Evolutionary conservation across 2,329 filamentous ascomycete genomes (phyloP).

Genomic region (Phyllosticta paracitricarpa): DNA sequence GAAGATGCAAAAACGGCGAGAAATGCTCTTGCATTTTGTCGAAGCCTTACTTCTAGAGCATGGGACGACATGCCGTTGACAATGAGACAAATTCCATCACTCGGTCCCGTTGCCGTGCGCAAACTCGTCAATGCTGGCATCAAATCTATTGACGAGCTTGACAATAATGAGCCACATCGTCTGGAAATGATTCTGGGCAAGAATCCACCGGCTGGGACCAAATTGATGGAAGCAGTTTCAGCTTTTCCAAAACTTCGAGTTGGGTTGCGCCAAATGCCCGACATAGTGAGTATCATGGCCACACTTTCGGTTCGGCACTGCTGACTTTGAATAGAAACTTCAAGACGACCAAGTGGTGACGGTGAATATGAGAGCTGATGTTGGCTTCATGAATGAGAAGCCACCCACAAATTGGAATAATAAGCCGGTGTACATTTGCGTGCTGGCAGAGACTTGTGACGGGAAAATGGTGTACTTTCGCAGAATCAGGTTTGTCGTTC

Average conservation of each 20-base stretch:
- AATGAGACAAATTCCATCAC: constrained; percentile 69
- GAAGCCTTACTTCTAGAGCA: constrained; percentile 62
- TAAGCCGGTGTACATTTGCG: constrained; percentile 58
- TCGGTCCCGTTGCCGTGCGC: constrained; percentile 66
- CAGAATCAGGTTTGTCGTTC: constrained; percentile 40
- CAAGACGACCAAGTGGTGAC: constrained; percentile 34
- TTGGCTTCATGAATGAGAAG: constrained; percentile 63
- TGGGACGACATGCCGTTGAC: constrained; percentile 81
- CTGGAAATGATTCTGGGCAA: constrained; percentile 70
- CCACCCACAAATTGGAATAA: constrained; percentile 51
- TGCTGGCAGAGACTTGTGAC: constrained; percentile 62
- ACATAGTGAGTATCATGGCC: constrained; percentile 23
- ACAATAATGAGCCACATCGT: constrained; percentile 53
- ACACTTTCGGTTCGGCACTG: neutral
- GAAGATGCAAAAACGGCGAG: constrained; percentile 58
- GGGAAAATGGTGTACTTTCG: constrained; percentile 61
- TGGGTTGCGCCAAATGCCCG: constrained; percentile 40
- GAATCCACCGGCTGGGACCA: constrained; percentile 73
- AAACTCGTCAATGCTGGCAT: constrained; percentile 66
- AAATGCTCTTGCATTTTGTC: constrained; percentile 64
- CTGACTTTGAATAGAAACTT: constrained; percentile 15
- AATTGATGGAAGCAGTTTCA: constrained; percentile 53
- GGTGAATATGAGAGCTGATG: constrained; percentile 54
- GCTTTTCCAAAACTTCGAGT: constrained; percentile 62
- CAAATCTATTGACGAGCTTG: constrained; percentile 60